These are phyloP conservation scores for Sporisorium scitamineum DNA, from an alignment of 1,284 basidiomycete species.

Conservation along the genomic window DNA sequence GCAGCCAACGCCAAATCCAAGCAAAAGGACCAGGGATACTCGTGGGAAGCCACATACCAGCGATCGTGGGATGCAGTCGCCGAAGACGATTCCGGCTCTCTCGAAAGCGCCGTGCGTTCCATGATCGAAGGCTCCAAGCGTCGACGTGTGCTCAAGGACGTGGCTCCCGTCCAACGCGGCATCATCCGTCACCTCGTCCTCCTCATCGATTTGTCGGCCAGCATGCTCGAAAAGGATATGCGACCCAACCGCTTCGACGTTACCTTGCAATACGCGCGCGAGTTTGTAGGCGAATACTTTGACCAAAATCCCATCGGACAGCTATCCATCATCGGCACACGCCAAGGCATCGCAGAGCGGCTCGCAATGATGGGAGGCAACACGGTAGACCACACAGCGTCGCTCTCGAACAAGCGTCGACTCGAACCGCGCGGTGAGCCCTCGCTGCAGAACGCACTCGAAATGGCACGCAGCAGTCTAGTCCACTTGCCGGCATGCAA, in stretches of 20 bases:
- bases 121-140: constrained; percentile 86
- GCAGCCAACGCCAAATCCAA: constrained; percentile 30
- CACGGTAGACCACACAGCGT: constrained; percentile 89
- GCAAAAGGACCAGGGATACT: constrained; percentile 73
- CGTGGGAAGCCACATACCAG: constrained; percentile 95
- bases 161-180: constrained; percentile 87
- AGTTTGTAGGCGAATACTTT: constrained; percentile 96
- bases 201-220: constrained; percentile 86
- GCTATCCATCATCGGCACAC: constrained; percentile 66
- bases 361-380: constrained; percentile 81
- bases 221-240: constrained; percentile 96
- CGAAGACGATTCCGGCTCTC: constrained; percentile 91
- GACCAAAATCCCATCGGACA: constrained; percentile 99
- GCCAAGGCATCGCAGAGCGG: constrained; percentile 66
- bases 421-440: constrained; percentile 92
- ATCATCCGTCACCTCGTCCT: constrained; percentile 96
- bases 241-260: constrained; percentile 84
- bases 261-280: constrained; percentile 80
- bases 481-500: constrained; percentile 91
- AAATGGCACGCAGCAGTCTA: constrained; percentile 76
- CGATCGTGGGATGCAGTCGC: constrained; percentile 96
- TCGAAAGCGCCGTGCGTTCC: constrained; percentile 89
- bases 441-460: constrained; percentile 93
- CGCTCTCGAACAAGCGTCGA: constrained; percentile 85
- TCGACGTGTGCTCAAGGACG: constrained; percentile 75